Percentiles rank a stretch among this genome's conserved stretches.
Evolutionary conservation across 2,329 filamentous ascomycete genomes (phyloP).

Genomic region (Claviceps sp.): DNA sequence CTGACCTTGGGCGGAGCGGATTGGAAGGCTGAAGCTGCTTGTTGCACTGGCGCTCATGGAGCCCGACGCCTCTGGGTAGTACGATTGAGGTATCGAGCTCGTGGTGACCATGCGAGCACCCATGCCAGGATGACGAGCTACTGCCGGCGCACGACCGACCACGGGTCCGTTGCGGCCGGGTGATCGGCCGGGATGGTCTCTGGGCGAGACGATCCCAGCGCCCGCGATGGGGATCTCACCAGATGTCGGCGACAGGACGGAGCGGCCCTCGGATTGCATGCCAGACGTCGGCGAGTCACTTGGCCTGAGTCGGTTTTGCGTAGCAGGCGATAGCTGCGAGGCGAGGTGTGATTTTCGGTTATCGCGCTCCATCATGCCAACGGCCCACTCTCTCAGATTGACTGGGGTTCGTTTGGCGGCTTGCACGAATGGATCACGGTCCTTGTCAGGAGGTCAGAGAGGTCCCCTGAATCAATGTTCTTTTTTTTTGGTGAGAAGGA

Average conservation of each 20-base stretch:
- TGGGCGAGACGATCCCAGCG: conserved; percentile 39
- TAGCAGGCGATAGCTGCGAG: conserved; percentile 65
- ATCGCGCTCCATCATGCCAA: conserved; percentile 85
- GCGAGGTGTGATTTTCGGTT: conserved; percentile 91
- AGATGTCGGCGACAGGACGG: conserved; percentile 50
- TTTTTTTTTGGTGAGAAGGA: background rate
- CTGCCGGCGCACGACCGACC: conserved; percentile 28
- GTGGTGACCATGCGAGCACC: conserved; percentile 37
- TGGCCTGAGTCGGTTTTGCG: conserved; percentile 59
- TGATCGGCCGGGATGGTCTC: conserved; percentile 38
- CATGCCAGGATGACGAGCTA: conserved; percentile 39
- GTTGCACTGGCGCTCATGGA: conserved; percentile 31
- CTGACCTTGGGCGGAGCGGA: conserved; percentile 47
- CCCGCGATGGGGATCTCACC: conserved; percentile 58
- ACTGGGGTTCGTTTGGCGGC: conserved; percentile 95
- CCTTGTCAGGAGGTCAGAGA: conserved; percentile 35
- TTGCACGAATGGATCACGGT: conserved; percentile 86
- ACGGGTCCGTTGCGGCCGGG: conserved; percentile 36
- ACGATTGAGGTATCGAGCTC: conserved; percentile 37
- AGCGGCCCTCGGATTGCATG: conserved; percentile 28
- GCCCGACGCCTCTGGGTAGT: conserved; percentile 24
- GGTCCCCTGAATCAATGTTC: background rate
- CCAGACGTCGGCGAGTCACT: conserved; percentile 43
- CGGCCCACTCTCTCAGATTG: conserved; percentile 84
- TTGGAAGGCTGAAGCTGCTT: conserved; percentile 46